Percentiles rank a stretch among this genome's conserved stretches.
phyloP scores from a whole-genome alignment of 2,329 filamentous ascomycete species.

The Penicillium sp. region DNA sequence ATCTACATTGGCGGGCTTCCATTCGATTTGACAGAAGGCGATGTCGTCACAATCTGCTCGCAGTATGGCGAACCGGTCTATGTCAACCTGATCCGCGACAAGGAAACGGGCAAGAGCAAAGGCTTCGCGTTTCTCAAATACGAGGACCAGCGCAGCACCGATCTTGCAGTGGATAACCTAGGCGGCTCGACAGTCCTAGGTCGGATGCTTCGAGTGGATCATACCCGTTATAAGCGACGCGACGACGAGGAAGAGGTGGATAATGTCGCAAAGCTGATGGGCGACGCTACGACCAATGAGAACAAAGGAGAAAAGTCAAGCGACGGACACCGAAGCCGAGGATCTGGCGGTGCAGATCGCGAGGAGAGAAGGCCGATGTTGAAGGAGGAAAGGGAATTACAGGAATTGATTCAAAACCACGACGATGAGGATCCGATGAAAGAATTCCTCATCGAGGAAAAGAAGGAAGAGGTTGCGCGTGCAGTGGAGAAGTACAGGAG shows the following conservation, averaged over 20 bases:
- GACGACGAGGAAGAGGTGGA: constrained; percentile 64
- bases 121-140: constrained; percentile 98
- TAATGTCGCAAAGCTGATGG: constrained; percentile 50
- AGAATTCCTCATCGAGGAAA: constrained; percentile 81
- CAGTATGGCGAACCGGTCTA: constrained; percentile 95
- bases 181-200: constrained; percentile 82
- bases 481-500: constrained; percentile 61
- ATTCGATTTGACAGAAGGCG: constrained; percentile 90
- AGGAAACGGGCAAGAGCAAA: constrained; percentile 91
- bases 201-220: constrained; percentile 81
- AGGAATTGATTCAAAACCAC: constrained; percentile 71
- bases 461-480: constrained; percentile 80
- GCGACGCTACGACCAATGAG: constrained; percentile 42
- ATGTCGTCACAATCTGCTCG: constrained; percentile 93
- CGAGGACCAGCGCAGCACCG: constrained; percentile 94
- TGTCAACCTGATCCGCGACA: constrained; percentile 88
- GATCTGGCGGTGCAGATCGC: constrained; percentile 47
- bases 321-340: constrained; percentile 31
- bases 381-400: constrained; percentile 79
- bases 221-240: constrained; percentile 84
- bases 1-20: constrained; percentile 94
- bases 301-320: constrained; percentile 36
- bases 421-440: constrained; percentile 99
- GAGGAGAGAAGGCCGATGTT: constrained; percentile 63
- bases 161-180: constrained; percentile 93